A percentile compares a stretch with the other conserved stretches of the same genome.
phyloP scores from a whole-genome alignment of 441 rosid genomes.

The Gossypium davidsonii region DNA sequence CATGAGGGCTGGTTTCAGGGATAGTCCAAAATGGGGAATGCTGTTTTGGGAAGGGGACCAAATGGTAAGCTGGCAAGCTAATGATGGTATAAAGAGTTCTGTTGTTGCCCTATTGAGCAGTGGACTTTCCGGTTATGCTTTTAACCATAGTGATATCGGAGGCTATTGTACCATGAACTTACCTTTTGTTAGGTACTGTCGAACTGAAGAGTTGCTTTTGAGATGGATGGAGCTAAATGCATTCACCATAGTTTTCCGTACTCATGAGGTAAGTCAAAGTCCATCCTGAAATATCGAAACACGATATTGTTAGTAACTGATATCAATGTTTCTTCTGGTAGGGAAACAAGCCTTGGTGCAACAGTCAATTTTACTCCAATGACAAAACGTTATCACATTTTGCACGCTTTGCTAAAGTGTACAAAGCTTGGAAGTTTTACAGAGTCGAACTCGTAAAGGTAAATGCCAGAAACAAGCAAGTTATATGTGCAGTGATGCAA shows the following conservation, averaged over 20 bases:
- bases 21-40: conserved; percentile 70
- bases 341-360: conserved; percentile 67
- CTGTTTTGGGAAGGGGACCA: conserved; percentile 80
- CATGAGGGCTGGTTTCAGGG: conserved; percentile 58
- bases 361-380: conserved; percentile 61
- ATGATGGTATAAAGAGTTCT: conserved; percentile 73
- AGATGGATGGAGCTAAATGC: conserved; percentile 78
- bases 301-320: conserved; percentile 7
- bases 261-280: conserved; percentile 50
- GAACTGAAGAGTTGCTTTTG: conserved; percentile 61
- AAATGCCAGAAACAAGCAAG: neutral
- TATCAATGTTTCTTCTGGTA: conserved; percentile 18
- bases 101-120: conserved; percentile 61
- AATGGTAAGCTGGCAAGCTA: conserved; percentile 70
- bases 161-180: conserved; percentile 60
- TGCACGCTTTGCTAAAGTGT: conserved; percentile 58
- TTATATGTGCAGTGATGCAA: neutral
- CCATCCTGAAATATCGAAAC: neutral
- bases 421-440: conserved; percentile 65
- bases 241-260: conserved; percentile 56
- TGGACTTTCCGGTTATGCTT: conserved; percentile 56
- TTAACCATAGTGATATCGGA: conserved; percentile 68
- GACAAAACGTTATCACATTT: conserved; percentile 46
- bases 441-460: conserved; percentile 58
- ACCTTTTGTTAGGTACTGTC: conserved; percentile 43